Conservation (phyloP, 2,329 filamentous ascomycete species). For the Arthrobotrys pseudoclavata region DNA sequence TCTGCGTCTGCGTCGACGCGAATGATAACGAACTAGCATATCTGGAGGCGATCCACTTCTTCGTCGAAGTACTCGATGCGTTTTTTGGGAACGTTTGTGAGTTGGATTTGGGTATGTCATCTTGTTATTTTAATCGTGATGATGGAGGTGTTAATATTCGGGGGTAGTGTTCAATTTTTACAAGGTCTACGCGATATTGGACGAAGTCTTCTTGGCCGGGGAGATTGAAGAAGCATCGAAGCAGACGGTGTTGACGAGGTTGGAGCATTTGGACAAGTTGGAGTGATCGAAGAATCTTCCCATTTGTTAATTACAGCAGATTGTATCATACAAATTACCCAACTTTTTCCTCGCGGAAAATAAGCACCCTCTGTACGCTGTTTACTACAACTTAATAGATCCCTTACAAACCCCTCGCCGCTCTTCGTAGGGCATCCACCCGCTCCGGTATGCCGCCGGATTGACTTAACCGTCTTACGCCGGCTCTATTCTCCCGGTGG, state of each 20-base stretch:
- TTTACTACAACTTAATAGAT: slow-evolving; percentile 13
- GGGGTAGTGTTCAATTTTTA: slow-evolving; percentile 78
- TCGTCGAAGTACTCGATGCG: slow-evolving; percentile 96
- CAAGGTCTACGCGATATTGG: slow-evolving; percentile 94
- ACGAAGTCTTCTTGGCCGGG: slow-evolving; percentile 96
- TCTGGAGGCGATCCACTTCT: slow-evolving; percentile 98
- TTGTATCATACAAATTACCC: slow-evolving; percentile 20
- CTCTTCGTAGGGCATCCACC: slow-evolving; percentile 41
- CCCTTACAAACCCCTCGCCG: slow-evolving; percentile 33
- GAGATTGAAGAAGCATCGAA: slow-evolving; percentile 99
- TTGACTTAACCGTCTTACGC: slow-evolving; percentile 48
- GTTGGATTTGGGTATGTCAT: slow-evolving; percentile 77
- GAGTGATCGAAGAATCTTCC: slow-evolving; percentile 72
- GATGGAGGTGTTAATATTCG: neutral
- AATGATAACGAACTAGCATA: slow-evolving; percentile 99
- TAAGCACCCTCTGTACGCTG: neutral
- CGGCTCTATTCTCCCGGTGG: slow-evolving; percentile 50
- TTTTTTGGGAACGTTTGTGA: slow-evolving; percentile 99
- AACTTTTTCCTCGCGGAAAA: neutral
- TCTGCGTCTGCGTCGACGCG: slow-evolving; percentile 98
- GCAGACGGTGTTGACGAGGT: slow-evolving; percentile 91
- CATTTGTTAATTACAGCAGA: neutral
- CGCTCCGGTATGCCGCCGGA: slow-evolving; percentile 38
- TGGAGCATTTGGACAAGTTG: slow-evolving; percentile 96
- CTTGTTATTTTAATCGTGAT: slow-evolving; percentile 62